Evolutionary conservation across 2,329 filamentous ascomycete genomes (phyloP), one percentile per base, ranked within the genome.

Genomic region (Aspergillus brasiliensis): DNA sequence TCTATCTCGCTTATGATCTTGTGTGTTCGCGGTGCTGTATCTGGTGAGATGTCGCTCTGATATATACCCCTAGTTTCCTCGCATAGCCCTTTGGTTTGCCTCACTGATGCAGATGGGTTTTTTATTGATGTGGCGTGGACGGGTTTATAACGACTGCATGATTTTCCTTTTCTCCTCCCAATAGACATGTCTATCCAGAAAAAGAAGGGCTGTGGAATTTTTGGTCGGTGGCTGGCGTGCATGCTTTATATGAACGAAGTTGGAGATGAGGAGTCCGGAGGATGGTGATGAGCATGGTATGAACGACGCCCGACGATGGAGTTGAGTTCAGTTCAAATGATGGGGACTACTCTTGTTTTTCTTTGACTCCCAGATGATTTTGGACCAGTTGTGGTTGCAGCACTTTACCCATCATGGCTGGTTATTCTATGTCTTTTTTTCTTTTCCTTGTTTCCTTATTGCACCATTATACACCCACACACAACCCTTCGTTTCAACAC

Each of bases 1-100:
- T 46, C 40, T 56, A 44, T 44, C 40, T 42, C 23, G 28, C 51
- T 60, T 27, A 58, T 62, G 53, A 46, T 60, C 51, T 62, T 47
- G 40, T 56, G 53, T 59, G 47, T 62, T 61, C 55, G 40, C 55
- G 38, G 61, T 62, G 58, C 58, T 61, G 60, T 62, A 62, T 64
- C 61, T 65, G 62, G 57, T 61, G 59, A 58, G 56, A 62, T 59
- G 52, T 61, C 60, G 62, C 62, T 61, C 64, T 65, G 64, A 65
- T 69, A 69, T 69, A 69, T 69, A 69, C 66, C 66, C 65, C 61
- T 58, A 59, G 44, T 67, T 67, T 64, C 59, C 59, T 66, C 62
- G 64, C 65, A 67, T 69, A 63, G 57, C 67, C 57, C 61, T 59
- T 62, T 64, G 64, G 57, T 67, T 68, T 66, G 61, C 56, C 59